Percentiles rank a stretch among this genome's conserved stretches.
Conservation (phyloP, 2,329 filamentous ascomycete species). For the Hysterium pulicare region DNA sequence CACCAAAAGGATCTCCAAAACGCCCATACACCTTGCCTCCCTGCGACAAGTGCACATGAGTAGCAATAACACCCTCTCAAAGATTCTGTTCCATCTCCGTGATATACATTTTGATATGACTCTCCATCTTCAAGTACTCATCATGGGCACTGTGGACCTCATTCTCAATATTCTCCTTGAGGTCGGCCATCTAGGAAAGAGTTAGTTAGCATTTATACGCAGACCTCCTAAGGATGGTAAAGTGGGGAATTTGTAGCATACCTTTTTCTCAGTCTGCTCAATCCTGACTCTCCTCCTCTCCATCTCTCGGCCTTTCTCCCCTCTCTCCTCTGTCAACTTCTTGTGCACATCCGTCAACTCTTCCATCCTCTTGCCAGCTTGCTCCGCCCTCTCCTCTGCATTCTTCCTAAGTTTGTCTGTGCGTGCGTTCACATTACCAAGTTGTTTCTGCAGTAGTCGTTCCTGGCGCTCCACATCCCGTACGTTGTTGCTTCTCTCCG, state of each 20-base stretch:
- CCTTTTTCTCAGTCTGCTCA: slow-evolving; percentile 98
- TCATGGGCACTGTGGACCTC: slow-evolving; percentile 88
- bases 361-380: slow-evolving; percentile 86
- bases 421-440: slow-evolving; percentile 80
- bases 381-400: slow-evolving; percentile 74
- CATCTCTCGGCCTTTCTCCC: slow-evolving; percentile 85
- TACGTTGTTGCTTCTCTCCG: slow-evolving; percentile 83
- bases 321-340: slow-evolving; percentile 77
- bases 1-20: no score
- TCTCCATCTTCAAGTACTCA: slow-evolving; percentile 96
- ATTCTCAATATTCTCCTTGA: slow-evolving; percentile 95
- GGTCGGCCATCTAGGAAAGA: slow-evolving; percentile 75
- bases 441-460: slow-evolving; percentile 74
- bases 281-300: slow-evolving; percentile 89
- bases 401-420: slow-evolving; percentile 80
- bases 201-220: slow-evolving; percentile 13
- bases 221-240: no score
- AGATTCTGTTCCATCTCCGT: slow-evolving; percentile 93
- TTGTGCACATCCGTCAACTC: slow-evolving; percentile 77
- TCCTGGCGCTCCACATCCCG: slow-evolving; percentile 89
- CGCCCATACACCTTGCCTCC: no score
- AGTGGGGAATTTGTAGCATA: slow-evolving; percentile 42
- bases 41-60: no score
- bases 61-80: no score
- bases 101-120: slow-evolving; percentile 95